Evolutionary conservation across 306 rosid species (phyloP).

Genomic region (Quercus robur): DNA sequence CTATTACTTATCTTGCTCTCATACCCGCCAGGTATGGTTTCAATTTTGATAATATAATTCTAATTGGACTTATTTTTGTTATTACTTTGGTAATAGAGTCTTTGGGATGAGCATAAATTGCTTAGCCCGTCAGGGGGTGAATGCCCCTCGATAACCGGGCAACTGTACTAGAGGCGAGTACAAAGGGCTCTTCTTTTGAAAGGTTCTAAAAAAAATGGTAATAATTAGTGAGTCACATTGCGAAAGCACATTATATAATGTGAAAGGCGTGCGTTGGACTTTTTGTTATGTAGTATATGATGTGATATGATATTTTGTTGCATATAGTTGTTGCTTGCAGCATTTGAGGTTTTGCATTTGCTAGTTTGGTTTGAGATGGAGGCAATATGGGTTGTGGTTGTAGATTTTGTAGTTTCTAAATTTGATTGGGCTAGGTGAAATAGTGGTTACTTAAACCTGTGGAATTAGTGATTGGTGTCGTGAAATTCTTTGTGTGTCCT

Average conservation of each 20-base stretch:
- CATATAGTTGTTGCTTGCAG: background rate
- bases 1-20: conserved; percentile 67
- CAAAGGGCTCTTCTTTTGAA: too few relatives aligned
- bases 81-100: too few relatives aligned
- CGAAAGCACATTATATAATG: too few relatives aligned
- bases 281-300: too few relatives aligned
- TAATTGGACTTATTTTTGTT: too few relatives aligned
- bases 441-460: background rate
- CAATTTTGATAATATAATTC: too few relatives aligned
- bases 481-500: background rate
- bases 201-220: background rate
- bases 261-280: too few relatives aligned
- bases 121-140: too few relatives aligned
- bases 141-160: too few relatives aligned
- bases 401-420: background rate
- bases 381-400: background rate
- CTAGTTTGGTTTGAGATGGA: background rate
- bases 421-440: background rate
- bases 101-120: too few relatives aligned
- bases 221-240: background rate
- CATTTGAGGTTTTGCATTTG: background rate
- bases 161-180: too few relatives aligned
- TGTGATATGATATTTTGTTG: too few relatives aligned
- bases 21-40: conserved; percentile 68
- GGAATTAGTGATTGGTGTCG: background rate